These are phyloP conservation scores for Suaeda aralocaspica DNA, from an alignment of 148 eudicot species.

Conservation along the genomic window DNA sequence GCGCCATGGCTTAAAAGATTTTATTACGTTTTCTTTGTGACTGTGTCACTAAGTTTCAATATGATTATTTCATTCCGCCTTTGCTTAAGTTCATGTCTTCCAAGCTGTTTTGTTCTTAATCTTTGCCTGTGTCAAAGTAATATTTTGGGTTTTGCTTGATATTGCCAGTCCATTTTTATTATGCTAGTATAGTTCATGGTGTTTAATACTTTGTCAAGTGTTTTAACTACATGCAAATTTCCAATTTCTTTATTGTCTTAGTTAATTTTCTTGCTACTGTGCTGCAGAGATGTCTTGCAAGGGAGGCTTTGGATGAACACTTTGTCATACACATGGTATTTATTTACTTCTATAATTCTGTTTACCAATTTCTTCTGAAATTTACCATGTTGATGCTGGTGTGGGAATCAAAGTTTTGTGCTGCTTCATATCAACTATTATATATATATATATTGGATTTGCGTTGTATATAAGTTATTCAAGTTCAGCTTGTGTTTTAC, in stretches of 20 bases:
- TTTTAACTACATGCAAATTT: conserved; percentile 10
- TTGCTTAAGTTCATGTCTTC: too few relatives aligned
- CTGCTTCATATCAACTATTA: neutral
- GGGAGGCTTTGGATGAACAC: conserved; percentile 88
- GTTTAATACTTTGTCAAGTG: neutral
- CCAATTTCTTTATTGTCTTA: neutral
- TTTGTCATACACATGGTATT: conserved; percentile 84
- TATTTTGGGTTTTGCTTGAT: neutral
- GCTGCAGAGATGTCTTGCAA: conserved; percentile 89
- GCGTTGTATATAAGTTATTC: neutral
- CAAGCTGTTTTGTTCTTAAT: too few relatives aligned
- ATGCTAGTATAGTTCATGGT: neutral
- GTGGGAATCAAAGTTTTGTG: neutral
- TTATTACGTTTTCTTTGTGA: neutral
- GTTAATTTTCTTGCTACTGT: conserved; percentile 12
- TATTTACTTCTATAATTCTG: neutral
- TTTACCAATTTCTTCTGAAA: neutral
- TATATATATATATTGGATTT: neutral
- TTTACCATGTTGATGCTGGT: neutral
- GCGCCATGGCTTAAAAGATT: too few relatives aligned
- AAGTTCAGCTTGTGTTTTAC: neutral
- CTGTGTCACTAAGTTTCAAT: neutral
- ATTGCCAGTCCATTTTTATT: neutral
- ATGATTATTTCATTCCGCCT: too few relatives aligned
- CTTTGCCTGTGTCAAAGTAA: too few relatives aligned